Evolutionary conservation across 163 green algal species (phyloP), one percentile per base, ranked within the genome.

Genomic region (Scenedesmus sp.): DNA sequence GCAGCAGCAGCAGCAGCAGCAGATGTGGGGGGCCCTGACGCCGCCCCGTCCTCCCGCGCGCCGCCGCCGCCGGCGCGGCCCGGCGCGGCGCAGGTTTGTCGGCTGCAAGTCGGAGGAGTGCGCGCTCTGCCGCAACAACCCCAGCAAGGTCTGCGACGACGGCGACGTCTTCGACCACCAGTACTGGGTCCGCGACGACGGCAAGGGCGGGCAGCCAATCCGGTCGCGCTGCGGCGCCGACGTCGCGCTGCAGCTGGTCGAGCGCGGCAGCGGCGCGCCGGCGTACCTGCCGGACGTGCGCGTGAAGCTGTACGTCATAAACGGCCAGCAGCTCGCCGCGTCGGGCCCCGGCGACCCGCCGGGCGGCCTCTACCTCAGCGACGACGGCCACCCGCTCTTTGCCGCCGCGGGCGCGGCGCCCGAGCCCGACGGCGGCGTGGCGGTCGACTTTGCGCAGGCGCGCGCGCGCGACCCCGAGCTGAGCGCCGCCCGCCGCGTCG

Each of bases 111-210:
- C 77, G 3, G 64, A 72, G 22, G 75, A 83, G 34, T 83, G 75
- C 64, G 42, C 63, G 65, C 75, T 83, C 15, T 83, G 75, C 57
- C 53, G 56, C 53, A 77, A 83, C 75, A 83, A 83, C 75, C 63
- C 75, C 29, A 69, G 20, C 75, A 83, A 83, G 31, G 75, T 77
- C 24, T 82, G 75, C 44, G 75, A 70, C 31, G 63, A 75, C 26
- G 39, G 57, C 11, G 44, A 28, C 29, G 26, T 29, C 2, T 77
- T 76, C 45, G 75, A 83, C 56, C 57, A 64, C 6, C 75, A 83
- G 51, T 83, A 83, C 64, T 83, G 75, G 75, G 75, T 77, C 22
- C 51, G 75, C 7, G 75, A 83, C 47, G 75, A 83, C 29, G 75
- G 75, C 63, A 83, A 77, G 50, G 75, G 75, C 2, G 75, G 75